phyloP scores from a whole-genome alignment of 129 eudicot species.

The Arctium lappa region DNA sequence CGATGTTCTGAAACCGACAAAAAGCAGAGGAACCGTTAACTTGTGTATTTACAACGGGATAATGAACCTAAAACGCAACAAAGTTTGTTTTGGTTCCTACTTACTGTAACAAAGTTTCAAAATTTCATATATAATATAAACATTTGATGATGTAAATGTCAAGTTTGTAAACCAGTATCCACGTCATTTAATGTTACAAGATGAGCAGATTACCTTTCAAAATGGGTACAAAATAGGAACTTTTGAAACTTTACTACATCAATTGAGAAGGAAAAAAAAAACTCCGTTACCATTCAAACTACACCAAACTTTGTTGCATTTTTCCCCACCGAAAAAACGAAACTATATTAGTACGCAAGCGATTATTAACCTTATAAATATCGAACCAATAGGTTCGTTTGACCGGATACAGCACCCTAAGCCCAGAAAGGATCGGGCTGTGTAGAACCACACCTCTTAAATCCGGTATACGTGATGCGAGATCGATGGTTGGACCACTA shows the following conservation, averaged over 20 bases:
- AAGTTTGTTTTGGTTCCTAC: no score
- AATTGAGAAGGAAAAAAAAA: no score
- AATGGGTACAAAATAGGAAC: neutral
- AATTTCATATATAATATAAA: no score
- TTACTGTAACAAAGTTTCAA: no score
- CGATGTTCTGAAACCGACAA: conserved; percentile 54
- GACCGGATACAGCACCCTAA: conserved; percentile 70
- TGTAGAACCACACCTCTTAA: conserved; percentile 77
- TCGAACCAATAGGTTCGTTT: conserved; percentile 79
- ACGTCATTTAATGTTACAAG: no score
- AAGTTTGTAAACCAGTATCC: no score
- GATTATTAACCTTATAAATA: conserved; percentile 58
- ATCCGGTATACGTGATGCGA: conserved; percentile 67
- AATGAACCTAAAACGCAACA: neutral
- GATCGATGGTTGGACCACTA: conserved; percentile 75
- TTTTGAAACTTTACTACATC: neutral
- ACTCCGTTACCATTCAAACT: no score
- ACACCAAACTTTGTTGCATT: no score
- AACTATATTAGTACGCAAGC: neutral
- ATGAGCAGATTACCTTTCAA: no score
- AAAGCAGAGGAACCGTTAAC: neutral
- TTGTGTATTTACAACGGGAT: neutral
- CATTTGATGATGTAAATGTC: no score
- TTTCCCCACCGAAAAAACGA: neutral
- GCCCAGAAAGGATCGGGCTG: conserved; percentile 73